Evolutionary conservation across 1,284 basidiomycete genomes (phyloP), one percentile per base, ranked within the genome.

Genomic region (Ustilago esculenta): DNA sequence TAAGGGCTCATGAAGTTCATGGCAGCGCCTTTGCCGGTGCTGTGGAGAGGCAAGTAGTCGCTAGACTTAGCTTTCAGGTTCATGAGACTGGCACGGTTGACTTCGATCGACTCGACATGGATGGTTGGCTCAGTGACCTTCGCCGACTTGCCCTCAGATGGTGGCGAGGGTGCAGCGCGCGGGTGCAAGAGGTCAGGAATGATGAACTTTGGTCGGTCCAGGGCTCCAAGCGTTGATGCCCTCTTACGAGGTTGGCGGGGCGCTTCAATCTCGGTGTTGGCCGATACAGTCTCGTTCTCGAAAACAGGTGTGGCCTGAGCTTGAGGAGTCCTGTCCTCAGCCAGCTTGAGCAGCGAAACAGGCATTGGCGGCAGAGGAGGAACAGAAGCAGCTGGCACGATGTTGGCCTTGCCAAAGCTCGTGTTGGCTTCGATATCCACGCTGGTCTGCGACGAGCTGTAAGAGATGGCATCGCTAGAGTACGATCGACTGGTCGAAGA

Each of bases 371-470:
- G 63, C 36, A 72, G 50, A 17, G 68, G 63, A 14, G 68, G 68
- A 0, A 63, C 24, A 2, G 51, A 61, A 23, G 50, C 63, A 30
- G 63, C 68, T 11, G 61, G 50, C 10, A 72, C 63, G 11, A 72
- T 25, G 47, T 57, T 72, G 39, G 63, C 68, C 36, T 72, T 72
- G 41, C 58, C 53, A 36, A 72, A 40, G 68, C 68, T 72, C n/a
- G 63, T 55, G 20, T 61, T 57, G 12, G 55, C 53, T 30, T 71
- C 67, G 33, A 48, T 11, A 15, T 59, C 60, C 34, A 67, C 30
- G 49, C 63, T 72, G 35, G 68, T 72, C 27, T 58, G 56, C 29
- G 67, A 71, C 7, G 67, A 71, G 57, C 56, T 61, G 54, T 57
- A 33, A 17, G 67, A 71, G 27, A 71, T 41, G 18, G 23, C 57